Conservation (phyloP, 2,329 filamentous ascomycete genomes). For the Trichophyton rubrum region DNA sequence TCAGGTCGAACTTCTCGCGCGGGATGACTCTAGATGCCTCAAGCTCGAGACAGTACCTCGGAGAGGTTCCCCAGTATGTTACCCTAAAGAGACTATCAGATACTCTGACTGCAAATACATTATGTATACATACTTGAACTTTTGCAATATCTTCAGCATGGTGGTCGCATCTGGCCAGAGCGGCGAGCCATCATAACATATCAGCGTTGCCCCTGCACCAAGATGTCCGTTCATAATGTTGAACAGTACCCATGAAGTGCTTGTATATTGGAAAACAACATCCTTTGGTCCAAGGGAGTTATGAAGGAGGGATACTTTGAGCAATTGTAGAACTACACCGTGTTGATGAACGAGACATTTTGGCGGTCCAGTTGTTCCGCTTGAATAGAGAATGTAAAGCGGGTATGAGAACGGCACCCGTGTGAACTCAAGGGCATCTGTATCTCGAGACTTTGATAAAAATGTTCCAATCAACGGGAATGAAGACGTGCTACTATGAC, state of each 20-base stretch:
- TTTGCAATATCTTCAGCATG: slow-evolving; percentile 26
- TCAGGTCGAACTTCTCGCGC: slow-evolving; percentile 28
- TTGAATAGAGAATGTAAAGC: slow-evolving; percentile 34
- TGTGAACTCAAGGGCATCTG: slow-evolving; percentile 26
- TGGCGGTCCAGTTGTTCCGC: slow-evolving; percentile 33
- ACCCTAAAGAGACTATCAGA: slow-evolving; percentile 14
- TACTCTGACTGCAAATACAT: neutral
- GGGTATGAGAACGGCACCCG: slow-evolving; percentile 32
- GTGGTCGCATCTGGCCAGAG: slow-evolving; percentile 29
- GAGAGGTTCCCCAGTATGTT: slow-evolving; percentile 35
- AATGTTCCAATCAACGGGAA: slow-evolving; percentile 23
- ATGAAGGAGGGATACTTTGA: slow-evolving; percentile 35
- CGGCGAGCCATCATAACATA: slow-evolving; percentile 34
- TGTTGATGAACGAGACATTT: slow-evolving; percentile 37
- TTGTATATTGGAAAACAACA: slow-evolving; percentile 36
- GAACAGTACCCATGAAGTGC: slow-evolving; percentile 38
- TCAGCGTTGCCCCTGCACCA: slow-evolving; percentile 22
- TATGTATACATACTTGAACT: slow-evolving; percentile 17
- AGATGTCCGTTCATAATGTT: slow-evolving; percentile 35
- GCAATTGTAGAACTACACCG: slow-evolving; percentile 32
- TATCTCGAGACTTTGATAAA: slow-evolving; percentile 19
- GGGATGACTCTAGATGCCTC: slow-evolving; percentile 25
- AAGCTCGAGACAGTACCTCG: slow-evolving; percentile 35
- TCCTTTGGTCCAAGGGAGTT: slow-evolving; percentile 31
- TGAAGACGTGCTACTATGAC: slow-evolving; percentile 7